Evolutionary conservation across 495 filamentous ascomycete species (phyloP), one percentile per base, ranked within the genome.

Genomic region (Immersiella caudata): DNA sequence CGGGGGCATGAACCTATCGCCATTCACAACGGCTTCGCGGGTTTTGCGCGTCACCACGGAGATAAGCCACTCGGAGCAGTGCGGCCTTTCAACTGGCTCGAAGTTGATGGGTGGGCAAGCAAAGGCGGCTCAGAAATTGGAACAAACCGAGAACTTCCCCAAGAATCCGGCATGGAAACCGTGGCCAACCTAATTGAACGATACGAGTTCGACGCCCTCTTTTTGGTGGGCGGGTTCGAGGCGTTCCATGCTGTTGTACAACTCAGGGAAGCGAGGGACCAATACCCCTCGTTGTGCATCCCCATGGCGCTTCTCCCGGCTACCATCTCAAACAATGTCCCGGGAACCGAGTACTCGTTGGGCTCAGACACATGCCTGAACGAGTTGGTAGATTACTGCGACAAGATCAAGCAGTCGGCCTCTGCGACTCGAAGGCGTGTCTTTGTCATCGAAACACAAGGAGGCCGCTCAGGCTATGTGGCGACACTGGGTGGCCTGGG

Each of bases 321-420:
- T n/a, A 99, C 96, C 26, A 93, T 99, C 75, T 94, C 90, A 71
- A 98, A 98, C 83, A 99, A 99, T 78, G 96, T 99, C 9, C 96
- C 95, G 0, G 96, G 96, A 9, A 97, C 93, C 16, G 96, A 99
- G 79, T 99, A 97, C 80, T 97, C 93, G 0, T 85, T 99, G 55
- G 96, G 96, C 20, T 96, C 91, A 59, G 96, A 99, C 76, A 99
- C 96, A 14, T 99, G 96, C 75, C 83, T 98, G 50, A 99, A 99
- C 77, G 93, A 96, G n/a, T 83, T 99, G 20, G 92, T 97, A 67
- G 84, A 90, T 35, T 99, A 97, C 81, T 99, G 96, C 75, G 96
- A 99, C 81, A 92, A 91, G 52, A 97, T 98, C 80, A 92, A 94
- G 73, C 96, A 98, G 79, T 97, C 93, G 8, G 96, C 96, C 0